Evolutionary conservation across 2,329 filamentous ascomycete species (phyloP).

Genomic region (Hypoxylon sp.): DNA sequence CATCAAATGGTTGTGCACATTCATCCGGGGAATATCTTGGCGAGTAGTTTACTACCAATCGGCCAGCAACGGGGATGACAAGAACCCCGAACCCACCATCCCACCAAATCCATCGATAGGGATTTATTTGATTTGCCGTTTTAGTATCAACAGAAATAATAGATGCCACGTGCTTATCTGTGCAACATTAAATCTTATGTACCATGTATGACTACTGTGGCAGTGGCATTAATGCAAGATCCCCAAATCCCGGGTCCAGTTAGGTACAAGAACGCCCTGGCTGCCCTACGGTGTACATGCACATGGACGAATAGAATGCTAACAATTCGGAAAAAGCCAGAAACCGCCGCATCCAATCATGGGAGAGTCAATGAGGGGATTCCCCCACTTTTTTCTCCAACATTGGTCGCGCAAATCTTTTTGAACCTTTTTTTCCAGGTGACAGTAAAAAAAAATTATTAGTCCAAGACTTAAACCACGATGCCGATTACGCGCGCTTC

Average conservation of each 20-base stretch:
- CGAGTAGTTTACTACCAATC: too few species aligned
- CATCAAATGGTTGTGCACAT: too few species aligned
- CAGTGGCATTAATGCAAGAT: constrained; percentile 6
- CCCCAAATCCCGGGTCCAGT: constrained; percentile 15
- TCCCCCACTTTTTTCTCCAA: constrained; percentile 34
- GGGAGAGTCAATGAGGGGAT: too few species aligned
- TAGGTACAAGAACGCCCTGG: too few species aligned
- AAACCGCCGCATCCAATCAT: constrained; percentile 29
- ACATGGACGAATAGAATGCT: too few species aligned
- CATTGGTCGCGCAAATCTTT: constrained; percentile 33
- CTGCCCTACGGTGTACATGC: too few species aligned
- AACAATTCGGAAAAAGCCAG: constrained; percentile 30
- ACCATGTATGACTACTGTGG: constrained; percentile 9
- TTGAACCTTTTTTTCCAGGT: constrained; percentile 13
- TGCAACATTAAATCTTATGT: constrained; percentile 7
- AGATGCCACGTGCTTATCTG: constrained; percentile 30
- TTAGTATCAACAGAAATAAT: constrained; percentile 9
- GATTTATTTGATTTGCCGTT: constrained; percentile 14
- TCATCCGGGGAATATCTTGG: too few species aligned
- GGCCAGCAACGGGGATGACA: too few species aligned
- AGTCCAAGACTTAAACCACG: constrained; percentile 28
- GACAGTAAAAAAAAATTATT: constrained; percentile 33
- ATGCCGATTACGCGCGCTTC: constrained; percentile 28
- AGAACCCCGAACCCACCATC: background rate
- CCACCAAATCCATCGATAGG: constrained; percentile 12